A percentile compares a stretch with the other conserved stretches of the same genome.
These are phyloP conservation scores for Cadophora gregata DNA, from an alignment of 2,329 filamentous ascomycete genomes.

Conservation along the genomic window DNA sequence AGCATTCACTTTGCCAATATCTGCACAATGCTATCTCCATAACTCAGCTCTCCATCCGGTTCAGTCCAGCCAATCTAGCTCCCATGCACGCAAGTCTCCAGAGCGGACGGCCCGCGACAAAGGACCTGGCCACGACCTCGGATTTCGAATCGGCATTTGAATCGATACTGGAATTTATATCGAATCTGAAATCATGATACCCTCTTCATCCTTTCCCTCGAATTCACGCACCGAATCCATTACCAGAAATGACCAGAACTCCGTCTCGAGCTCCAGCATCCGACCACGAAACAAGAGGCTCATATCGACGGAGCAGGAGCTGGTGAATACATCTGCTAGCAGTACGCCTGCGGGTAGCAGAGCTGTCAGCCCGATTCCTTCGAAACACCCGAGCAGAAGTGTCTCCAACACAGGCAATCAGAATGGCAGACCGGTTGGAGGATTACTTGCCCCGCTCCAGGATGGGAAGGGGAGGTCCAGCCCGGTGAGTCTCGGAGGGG, in stretches of 20 bases:
- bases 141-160: background rate
- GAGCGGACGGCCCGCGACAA: slow-evolving; percentile 28
- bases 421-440: slow-evolving; percentile 25
- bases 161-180: background rate
- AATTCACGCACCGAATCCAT: slow-evolving; percentile 9
- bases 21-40: slow-evolving; percentile 5
- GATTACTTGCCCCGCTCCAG: slow-evolving; percentile 29
- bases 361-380: slow-evolving; percentile 56
- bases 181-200: slow-evolving; percentile 28
- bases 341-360: slow-evolving; percentile 50
- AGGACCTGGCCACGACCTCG: slow-evolving; percentile 9
- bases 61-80: slow-evolving; percentile 23
- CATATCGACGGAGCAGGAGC: slow-evolving; percentile 42
- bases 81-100: slow-evolving; percentile 35
- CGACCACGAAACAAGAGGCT: slow-evolving; percentile 42
- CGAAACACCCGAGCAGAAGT: slow-evolving; percentile 46
- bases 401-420: slow-evolving; percentile 13
- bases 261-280: slow-evolving; percentile 32
- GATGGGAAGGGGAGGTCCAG: slow-evolving; percentile 24
- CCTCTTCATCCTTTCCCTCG: slow-evolving; percentile 18
- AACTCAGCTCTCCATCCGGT: background rate
- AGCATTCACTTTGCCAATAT: background rate
- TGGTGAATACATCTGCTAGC: slow-evolving; percentile 38
- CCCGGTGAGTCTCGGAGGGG: slow-evolving; percentile 21
- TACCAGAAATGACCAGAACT: slow-evolving; percentile 7